A percentile compares a stretch with the other conserved stretches of the same genome.
Evolutionary conservation across 805 yeast species (phyloP).

Genomic region (Isabelozyma rhagii): DNA sequence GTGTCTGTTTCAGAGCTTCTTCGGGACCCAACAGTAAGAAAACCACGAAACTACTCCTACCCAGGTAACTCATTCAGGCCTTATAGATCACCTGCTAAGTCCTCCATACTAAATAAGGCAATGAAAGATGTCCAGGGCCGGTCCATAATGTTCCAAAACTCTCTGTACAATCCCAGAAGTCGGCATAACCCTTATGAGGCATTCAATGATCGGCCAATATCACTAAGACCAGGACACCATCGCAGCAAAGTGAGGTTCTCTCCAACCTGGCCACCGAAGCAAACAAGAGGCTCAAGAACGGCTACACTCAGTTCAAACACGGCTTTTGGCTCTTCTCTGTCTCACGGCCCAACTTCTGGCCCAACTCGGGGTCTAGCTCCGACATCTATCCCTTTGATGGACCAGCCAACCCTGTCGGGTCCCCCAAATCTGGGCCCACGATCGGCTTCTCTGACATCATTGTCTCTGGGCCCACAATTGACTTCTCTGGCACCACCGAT

Average conservation of each 20-base stretch:
- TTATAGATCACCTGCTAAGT: slow-evolving; percentile 3
- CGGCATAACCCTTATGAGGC: slow-evolving; percentile 23
- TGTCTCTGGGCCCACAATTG: not conserved
- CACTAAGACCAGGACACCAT: not conserved
- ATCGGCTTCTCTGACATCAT: too few relatives aligned
- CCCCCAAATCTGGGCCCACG: too few relatives aligned
- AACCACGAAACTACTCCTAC: not conserved
- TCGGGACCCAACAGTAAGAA: slow-evolving; percentile 26
- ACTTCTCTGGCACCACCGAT: slow-evolving; percentile 1
- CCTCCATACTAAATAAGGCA: slow-evolving; percentile 33
- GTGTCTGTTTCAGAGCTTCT: slow-evolving; percentile 24
- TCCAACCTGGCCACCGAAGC: not conserved
- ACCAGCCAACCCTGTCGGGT: too few relatives aligned
- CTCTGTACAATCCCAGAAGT: slow-evolving; percentile 4
- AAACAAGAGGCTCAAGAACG: too few relatives aligned
- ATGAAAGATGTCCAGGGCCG: slow-evolving; percentile 33
- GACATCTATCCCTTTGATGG: too few relatives aligned
- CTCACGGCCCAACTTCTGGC: too few relatives aligned
- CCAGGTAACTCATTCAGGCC: not conserved
- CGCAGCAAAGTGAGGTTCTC: not conserved
- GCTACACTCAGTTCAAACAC: too few relatives aligned
- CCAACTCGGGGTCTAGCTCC: too few relatives aligned
- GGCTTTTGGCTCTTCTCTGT: too few relatives aligned
- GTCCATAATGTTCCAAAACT: slow-evolving; percentile 26
- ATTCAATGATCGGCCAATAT: slow-evolving; percentile 7